Conservation (phyloP, 768 basidiomycete species). For the Trametes coccinea region DNA sequence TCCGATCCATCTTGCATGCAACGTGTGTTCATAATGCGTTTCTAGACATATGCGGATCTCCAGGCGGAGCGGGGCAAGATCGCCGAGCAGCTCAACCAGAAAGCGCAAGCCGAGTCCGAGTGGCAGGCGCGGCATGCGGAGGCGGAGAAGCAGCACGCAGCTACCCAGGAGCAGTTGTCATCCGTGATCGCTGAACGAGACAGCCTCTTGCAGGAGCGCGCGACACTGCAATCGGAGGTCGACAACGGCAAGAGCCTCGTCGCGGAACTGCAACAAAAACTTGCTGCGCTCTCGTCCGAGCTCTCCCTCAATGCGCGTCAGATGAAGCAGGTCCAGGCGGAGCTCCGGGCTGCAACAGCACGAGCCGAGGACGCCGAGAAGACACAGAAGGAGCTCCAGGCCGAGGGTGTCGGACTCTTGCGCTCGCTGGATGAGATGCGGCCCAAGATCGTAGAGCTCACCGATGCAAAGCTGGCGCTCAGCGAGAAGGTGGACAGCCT, state of each 20-base stretch:
- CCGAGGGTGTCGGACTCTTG: constrained; percentile 77
- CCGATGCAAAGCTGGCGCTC: constrained; percentile 67
- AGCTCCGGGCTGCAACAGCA: constrained; percentile 60
- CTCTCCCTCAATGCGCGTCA: constrained; percentile 54
- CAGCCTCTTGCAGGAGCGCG: constrained; percentile 48
- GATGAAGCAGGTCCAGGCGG: constrained; percentile 61
- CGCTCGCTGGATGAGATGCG: constrained; percentile 83
- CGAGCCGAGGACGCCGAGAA: constrained; percentile 77
- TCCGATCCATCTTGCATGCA: not conserved
- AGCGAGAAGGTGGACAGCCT: constrained; percentile 62
- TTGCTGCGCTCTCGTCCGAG: constrained; percentile 55
- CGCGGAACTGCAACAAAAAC: constrained; percentile 58
- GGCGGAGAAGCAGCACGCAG: constrained; percentile 44
- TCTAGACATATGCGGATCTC: constrained; percentile 54
- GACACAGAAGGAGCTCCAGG: constrained; percentile 69
- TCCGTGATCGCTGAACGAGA: constrained; percentile 49
- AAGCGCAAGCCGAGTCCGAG: constrained; percentile 45
- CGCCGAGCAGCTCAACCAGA: constrained; percentile 45
- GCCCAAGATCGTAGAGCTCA: constrained; percentile 81
- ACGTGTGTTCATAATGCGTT: not conserved
- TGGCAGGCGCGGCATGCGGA: constrained; percentile 50
- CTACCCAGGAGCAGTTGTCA: constrained; percentile 44
- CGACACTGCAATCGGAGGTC: constrained; percentile 49
- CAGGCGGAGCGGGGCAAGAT: constrained; percentile 64
- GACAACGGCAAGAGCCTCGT: constrained; percentile 47